Percentiles rank a stretch among this genome's conserved stretches.
These are phyloP conservation scores for Pseudomassariella vexata DNA, from an alignment of 2,329 filamentous ascomycete genomes.

Conservation along the genomic window DNA sequence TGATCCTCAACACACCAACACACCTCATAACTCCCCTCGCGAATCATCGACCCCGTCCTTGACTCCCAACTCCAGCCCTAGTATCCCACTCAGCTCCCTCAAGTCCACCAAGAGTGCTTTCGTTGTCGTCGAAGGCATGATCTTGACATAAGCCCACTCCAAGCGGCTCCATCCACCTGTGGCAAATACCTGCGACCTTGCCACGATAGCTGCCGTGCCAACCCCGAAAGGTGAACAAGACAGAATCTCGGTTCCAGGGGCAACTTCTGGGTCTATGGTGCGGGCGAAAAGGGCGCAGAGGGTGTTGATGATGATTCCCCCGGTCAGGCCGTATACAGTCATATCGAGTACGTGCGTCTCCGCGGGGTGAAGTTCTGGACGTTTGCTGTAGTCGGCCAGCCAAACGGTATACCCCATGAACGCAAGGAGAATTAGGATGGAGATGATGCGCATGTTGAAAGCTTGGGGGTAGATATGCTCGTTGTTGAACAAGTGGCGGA, in stretches of 20 bases:
- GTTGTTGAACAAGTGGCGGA: no score
- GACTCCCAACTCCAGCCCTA: no score
- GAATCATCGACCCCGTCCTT: no score
- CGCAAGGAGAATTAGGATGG: not conserved
- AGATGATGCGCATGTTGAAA: slow-evolving; percentile 4
- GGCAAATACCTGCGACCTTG: slow-evolving; percentile 4
- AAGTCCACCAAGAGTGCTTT: no score
- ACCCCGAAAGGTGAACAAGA: slow-evolving; percentile 8
- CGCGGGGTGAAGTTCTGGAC: not conserved
- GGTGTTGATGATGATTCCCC: slow-evolving; percentile 6
- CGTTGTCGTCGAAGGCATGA: no score
- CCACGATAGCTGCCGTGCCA: slow-evolving; percentile 2
- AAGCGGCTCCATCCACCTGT: slow-evolving; percentile 3
- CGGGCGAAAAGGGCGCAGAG: slow-evolving; percentile 7
- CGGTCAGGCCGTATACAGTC: slow-evolving; percentile 4
- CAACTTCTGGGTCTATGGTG: slow-evolving; percentile 5
- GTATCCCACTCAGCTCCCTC: no score
- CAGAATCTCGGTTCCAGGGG: slow-evolving; percentile 6
- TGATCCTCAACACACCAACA: no score
- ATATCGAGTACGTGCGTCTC: slow-evolving; percentile 7
- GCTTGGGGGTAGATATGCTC: no score
- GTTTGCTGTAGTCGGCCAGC: slow-evolving; percentile 1
- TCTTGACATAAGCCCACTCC: slow-evolving; percentile 6
- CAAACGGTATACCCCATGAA: not conserved
- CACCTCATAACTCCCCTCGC: no score